phyloP scores from a whole-genome alignment of 768 basidiomycete species.

The Russula abietina region DNA sequence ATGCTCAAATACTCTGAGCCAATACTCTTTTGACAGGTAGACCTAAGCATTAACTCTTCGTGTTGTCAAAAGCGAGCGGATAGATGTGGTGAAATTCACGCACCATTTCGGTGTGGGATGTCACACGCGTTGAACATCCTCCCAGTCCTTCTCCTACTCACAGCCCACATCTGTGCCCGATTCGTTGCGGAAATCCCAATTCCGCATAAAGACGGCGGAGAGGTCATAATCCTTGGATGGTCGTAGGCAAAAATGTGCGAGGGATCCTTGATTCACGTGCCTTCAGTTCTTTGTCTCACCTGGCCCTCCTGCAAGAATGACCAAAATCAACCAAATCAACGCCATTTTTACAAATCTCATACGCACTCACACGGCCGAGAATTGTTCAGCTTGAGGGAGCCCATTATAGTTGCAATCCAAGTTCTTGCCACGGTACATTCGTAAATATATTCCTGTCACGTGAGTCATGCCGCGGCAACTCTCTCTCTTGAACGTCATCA shows the following conservation, averaged over 20 bases:
- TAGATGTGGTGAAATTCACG: conserved; percentile 20
- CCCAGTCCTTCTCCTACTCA: conserved; percentile 95
- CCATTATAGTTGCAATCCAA: too few species aligned
- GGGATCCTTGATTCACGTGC: conserved; percentile 32
- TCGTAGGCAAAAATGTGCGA: background rate
- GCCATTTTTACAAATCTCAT: too few species aligned
- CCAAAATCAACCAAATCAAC: too few species aligned
- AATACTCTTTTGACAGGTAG: conserved; percentile 87
- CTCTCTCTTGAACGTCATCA: too few species aligned
- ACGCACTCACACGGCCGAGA: too few species aligned
- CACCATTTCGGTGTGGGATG: conserved; percentile 72
- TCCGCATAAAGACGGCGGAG: conserved; percentile 90
- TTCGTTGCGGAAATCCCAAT: conserved; percentile 89
- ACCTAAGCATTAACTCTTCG: conserved; percentile 45
- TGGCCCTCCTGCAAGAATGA: too few species aligned
- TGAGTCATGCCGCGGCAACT: too few species aligned
- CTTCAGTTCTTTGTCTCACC: too few species aligned
- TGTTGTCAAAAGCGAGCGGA: background rate
- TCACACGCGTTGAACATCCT: conserved; percentile 83
- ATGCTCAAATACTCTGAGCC: conserved; percentile 87
- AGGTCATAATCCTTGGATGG: conserved; percentile 66
- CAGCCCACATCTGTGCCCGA: conserved; percentile 74
- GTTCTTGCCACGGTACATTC: too few species aligned
- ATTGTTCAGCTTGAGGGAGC: too few species aligned
- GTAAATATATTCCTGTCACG: too few species aligned